Evolutionary conservation across 2,329 filamentous ascomycete species (phyloP).

Genomic region (Polychaeton citri): DNA sequence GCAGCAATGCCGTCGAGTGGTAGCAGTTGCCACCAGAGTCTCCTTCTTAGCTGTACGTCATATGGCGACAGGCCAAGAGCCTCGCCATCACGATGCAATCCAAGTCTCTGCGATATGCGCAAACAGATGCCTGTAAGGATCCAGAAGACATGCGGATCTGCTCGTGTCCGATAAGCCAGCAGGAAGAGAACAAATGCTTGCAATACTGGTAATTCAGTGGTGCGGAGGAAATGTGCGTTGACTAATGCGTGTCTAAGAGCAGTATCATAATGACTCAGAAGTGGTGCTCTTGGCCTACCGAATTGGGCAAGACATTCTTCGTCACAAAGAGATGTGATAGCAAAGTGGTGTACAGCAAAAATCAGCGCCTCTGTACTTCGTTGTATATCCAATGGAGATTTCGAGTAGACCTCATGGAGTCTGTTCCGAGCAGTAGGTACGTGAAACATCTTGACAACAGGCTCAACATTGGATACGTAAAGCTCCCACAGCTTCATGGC

Average conservation of each 20-base stretch:
- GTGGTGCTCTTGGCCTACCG: constrained; percentile 42
- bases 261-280: constrained; percentile 14
- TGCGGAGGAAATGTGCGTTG: constrained; percentile 53
- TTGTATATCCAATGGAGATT: constrained; percentile 21
- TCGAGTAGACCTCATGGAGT: constrained; percentile 41
- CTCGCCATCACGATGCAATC: constrained; percentile 46
- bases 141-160: constrained; percentile 45
- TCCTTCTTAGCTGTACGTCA: constrained; percentile 45
- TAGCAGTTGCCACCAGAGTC: constrained; percentile 51
- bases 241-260: constrained; percentile 52
- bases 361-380: constrained; percentile 39
- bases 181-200: constrained; percentile 57
- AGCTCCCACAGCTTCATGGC: constrained; percentile 43
- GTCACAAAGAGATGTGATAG: constrained; percentile 36
- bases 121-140: constrained; percentile 48
- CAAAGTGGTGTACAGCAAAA: constrained; percentile 48
- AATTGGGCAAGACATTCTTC: constrained; percentile 34
- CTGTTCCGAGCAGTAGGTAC: constrained; percentile 33
- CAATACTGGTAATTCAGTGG: constrained; percentile 50
- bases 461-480: constrained; percentile 59
- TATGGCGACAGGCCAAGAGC: constrained; percentile 39
- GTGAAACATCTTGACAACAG: constrained; percentile 58
- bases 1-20: constrained; percentile 37
- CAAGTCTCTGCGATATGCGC: constrained; percentile 47
- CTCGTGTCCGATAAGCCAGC: constrained; percentile 22